Evolutionary conservation across 306 rosid species (phyloP).

Genomic region (Ormosia semicastrata): DNA sequence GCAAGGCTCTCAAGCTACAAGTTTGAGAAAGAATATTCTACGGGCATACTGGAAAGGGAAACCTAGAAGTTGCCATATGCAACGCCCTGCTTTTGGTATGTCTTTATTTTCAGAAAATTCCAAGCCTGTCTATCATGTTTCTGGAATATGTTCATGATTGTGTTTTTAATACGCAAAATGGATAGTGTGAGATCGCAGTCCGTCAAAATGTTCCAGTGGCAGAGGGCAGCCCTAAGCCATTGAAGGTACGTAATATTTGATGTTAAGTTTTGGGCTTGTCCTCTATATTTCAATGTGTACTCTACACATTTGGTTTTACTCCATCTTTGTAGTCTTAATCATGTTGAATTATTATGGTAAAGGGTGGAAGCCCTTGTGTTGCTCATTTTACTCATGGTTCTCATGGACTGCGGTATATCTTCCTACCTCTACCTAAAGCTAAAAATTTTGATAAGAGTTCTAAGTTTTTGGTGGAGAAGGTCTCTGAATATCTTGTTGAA

Average conservation of each 20-base stretch:
- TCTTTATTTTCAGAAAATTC: conserved; percentile 11
- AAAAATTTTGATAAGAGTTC: conserved; percentile 63
- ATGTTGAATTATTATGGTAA: conserved; percentile 23
- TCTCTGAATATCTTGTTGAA: conserved; percentile 82
- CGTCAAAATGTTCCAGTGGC: conserved; percentile 76
- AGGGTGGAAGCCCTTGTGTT: conserved; percentile 87
- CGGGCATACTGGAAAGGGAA: conserved; percentile 93
- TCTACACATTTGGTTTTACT: not conserved
- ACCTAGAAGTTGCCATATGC: conserved; percentile 80
- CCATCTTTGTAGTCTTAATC: conserved; percentile 1
- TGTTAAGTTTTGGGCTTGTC: not conserved
- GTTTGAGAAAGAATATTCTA: conserved; percentile 58
- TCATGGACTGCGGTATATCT: conserved; percentile 79
- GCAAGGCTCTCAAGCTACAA: conserved; percentile 49
- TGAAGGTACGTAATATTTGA: conserved; percentile 68
- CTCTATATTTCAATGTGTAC: not conserved
- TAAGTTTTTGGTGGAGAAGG: conserved; percentile 78
- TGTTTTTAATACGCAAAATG: conserved; percentile 68
- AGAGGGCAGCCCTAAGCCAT: conserved; percentile 72
- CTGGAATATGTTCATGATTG: conserved; percentile 50
- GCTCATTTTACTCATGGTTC: conserved; percentile 87
- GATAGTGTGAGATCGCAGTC: conserved; percentile 98
- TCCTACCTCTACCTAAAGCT: conserved; percentile 56
- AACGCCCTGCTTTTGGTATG: conserved; percentile 94
- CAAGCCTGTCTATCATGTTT: not conserved